These are phyloP conservation scores for Onygenales sp. DNA, from an alignment of 2,329 filamentous ascomycete species.

Conservation along the genomic window DNA sequence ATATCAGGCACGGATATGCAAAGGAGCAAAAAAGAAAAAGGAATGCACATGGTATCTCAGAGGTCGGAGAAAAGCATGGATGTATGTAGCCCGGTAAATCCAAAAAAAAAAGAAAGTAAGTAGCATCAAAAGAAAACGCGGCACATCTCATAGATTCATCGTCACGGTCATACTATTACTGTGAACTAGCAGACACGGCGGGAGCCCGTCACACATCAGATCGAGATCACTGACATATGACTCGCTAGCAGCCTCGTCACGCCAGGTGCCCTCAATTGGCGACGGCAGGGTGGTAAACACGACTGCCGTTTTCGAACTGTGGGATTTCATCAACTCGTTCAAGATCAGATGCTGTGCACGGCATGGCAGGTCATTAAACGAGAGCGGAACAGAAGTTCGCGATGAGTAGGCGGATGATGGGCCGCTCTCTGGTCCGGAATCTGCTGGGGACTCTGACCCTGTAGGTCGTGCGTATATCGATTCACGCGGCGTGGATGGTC, in stretches of 20 bases:
- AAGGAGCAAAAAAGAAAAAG: too few relatives aligned
- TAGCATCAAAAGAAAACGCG: neutral
- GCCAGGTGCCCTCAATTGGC: conserved; percentile 65
- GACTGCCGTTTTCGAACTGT: conserved; percentile 64
- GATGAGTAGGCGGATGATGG: conserved; percentile 42
- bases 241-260: conserved; percentile 59
- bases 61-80: neutral
- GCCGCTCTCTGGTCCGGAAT: neutral
- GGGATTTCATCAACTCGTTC: conserved; percentile 67
- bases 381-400: conserved; percentile 57
- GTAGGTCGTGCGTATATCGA: conserved; percentile 30
- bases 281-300: conserved; percentile 77
- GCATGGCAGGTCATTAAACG: conserved; percentile 78
- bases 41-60: too few relatives aligned
- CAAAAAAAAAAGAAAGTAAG: neutral
- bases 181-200: conserved; percentile 68
- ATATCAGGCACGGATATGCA: too few relatives aligned
- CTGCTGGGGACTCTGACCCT: conserved; percentile 4
- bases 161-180: conserved; percentile 86
- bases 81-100: neutral
- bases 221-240: conserved; percentile 70
- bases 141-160: conserved; percentile 28
- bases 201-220: conserved; percentile 65
- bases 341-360: conserved; percentile 78
- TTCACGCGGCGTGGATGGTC: conserved; percentile 16